These are phyloP conservation scores for Lagenaria siceraria DNA, from an alignment of 306 rosid genomes.

Conservation along the genomic window DNA sequence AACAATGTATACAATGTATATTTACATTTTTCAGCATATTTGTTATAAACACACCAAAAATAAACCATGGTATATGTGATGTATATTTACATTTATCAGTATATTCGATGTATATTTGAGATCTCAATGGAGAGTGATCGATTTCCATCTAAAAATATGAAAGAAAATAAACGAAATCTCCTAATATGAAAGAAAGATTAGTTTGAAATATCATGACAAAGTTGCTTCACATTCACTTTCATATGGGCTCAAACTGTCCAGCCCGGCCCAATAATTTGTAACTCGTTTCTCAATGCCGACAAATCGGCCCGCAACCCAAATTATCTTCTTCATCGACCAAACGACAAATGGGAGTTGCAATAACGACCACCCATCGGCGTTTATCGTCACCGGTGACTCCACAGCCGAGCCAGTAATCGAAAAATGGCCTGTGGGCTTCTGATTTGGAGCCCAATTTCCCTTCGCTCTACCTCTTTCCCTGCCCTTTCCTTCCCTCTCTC, in stretches of 20 bases:
- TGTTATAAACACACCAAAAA: too few species aligned
- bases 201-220: too few species aligned
- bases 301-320: not conserved
- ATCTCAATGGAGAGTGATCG: too few species aligned
- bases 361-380: not conserved
- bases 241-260: not conserved
- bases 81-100: too few species aligned
- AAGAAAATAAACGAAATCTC: too few species aligned
- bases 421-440: constrained; percentile 43
- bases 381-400: not conserved
- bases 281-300: not conserved
- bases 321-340: not conserved
- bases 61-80: too few species aligned
- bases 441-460: constrained; percentile 36
- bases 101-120: too few species aligned
- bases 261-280: not conserved
- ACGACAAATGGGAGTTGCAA: not conserved
- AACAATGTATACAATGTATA: too few species aligned
- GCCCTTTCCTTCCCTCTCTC: constrained; percentile 9
- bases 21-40: too few species aligned
- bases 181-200: too few species aligned
- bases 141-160: too few species aligned
- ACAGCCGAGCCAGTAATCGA: not conserved
- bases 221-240: too few species aligned
- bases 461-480: constrained; percentile 17